Evolutionary conservation across 441 rosid genomes (phyloP), one percentile per base, ranked within the genome.

Genomic region (Croton laevigatus): DNA sequence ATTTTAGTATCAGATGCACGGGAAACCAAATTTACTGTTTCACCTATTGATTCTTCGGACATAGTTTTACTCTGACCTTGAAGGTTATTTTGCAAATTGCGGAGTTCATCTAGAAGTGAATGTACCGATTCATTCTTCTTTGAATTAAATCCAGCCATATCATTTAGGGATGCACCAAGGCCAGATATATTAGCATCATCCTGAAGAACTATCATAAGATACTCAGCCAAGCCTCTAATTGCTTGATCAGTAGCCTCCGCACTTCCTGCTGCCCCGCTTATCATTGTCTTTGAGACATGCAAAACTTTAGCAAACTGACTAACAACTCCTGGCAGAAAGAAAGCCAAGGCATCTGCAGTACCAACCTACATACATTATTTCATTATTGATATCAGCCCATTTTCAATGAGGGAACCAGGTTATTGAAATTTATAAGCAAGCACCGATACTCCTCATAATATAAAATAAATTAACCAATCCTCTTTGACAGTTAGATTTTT

Each of bases 211-310:
- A 91, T 82, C 88, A 91, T 91, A 68, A 93, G 90, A 83, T 87
- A 91, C 89, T 95, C 99, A 6, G 95, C 94, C 79, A 95, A 81
- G 66, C 88, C 91, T 85, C 97, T 86, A 66, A 93, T 77, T 77
- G 97, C 91, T 71, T 93, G 98, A 80, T 93, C 84, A 70, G 83
- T 81, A 78, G 97, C 90, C 72, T 93, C 97, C 69, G 83, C 82
- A 76, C 87, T 87, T 77, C 97, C 98, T 76, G 92, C 97, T 77
- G 99, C 99, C 71, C 99, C 99, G 71, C 94, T 95, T 63, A 86
- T 85, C 92, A 89, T 86, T 65, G 85, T 80, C 72, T 88, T 91
- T 11, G 97, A 79, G 77, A 83, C 83, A 81, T 87, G 87, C 79
- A 95, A 78, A 71, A 91, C 97, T 84, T 89, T 93, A 42, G 86